Evolutionary conservation across 164 flowering plant species (phyloP).

Genomic region (Cinnamomum chago): DNA sequence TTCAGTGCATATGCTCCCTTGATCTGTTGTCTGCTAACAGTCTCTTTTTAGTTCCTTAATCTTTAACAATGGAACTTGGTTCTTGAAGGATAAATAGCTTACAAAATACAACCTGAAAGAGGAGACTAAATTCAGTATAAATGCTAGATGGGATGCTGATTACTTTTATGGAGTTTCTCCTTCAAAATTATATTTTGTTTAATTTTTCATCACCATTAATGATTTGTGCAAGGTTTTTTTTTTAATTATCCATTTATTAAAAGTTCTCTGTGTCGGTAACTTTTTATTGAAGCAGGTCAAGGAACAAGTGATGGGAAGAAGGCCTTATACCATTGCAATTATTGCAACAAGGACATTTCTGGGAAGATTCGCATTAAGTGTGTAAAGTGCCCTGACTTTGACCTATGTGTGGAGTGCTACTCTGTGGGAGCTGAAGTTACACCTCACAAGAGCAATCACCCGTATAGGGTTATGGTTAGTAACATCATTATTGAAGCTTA

Average conservation of each 20-base stretch:
- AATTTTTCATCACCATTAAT: not conserved
- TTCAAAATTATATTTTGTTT: not conserved
- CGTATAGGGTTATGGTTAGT: slow-evolving; percentile 91
- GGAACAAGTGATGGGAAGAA: slow-evolving; percentile 60
- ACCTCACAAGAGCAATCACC: slow-evolving; percentile 84
- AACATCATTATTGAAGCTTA: not conserved
- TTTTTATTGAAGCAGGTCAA: slow-evolving; percentile 34
- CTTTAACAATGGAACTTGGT: no score
- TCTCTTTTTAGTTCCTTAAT: no score
- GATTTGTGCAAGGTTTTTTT: no score
- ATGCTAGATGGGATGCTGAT: not conserved
- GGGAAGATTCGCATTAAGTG: slow-evolving; percentile 77
- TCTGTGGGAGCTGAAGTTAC: slow-evolving; percentile 82
- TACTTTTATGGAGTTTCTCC: not conserved
- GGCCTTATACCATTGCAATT: slow-evolving; percentile 76
- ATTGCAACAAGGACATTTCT: slow-evolving; percentile 78
- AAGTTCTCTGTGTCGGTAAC: not conserved
- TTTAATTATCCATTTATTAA: no score
- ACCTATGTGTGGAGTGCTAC: slow-evolving; percentile 89
- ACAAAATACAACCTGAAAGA: no score
- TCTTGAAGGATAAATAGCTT: no score
- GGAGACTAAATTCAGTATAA: not conserved
- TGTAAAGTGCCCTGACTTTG: slow-evolving; percentile 73
- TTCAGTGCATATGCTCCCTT: no score
- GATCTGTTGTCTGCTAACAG: no score